These are phyloP conservation scores for Cornus florida DNA, from an alignment of 148 eudicot species.

Conservation along the genomic window DNA sequence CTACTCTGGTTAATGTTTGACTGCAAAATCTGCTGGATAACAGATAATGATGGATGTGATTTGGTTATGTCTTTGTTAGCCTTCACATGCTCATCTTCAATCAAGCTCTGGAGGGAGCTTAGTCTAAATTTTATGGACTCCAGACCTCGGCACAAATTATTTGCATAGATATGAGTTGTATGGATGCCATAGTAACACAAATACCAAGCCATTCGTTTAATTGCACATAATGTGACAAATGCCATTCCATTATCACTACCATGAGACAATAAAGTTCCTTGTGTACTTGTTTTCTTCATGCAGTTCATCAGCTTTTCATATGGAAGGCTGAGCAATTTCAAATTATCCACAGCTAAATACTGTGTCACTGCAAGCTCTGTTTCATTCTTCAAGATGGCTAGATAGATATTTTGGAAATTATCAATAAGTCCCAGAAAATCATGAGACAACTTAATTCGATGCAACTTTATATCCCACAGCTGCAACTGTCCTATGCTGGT, in stretches of 20 bases:
- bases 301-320: constrained; percentile 41
- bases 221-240: constrained; percentile 44
- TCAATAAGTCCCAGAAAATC: constrained; percentile 39
- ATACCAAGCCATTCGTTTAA: constrained; percentile 72
- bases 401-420: constrained; percentile 35
- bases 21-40: constrained; percentile 50
- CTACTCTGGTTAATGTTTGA: constrained; percentile 18
- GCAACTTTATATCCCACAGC: constrained; percentile 39
- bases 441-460: constrained; percentile 47
- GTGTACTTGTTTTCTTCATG: constrained; percentile 23
- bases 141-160: constrained; percentile 34
- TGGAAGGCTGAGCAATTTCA: constrained; percentile 44
- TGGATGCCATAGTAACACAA: constrained; percentile 61
- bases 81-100: constrained; percentile 41
- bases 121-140: constrained; percentile 39
- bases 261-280: constrained; percentile 24
- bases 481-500: constrained; percentile 27
- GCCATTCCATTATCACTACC: constrained; percentile 22
- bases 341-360: constrained; percentile 25
- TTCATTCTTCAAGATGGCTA: constrained; percentile 35
- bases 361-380: constrained; percentile 24
- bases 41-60: constrained; percentile 55
- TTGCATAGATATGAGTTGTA: constrained; percentile 35
- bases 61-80: constrained; percentile 43
- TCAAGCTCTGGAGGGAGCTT: constrained; percentile 32